These are phyloP conservation scores for Canna indica DNA, from an alignment of 176 grass and related monocot genomes.

Conservation along the genomic window DNA sequence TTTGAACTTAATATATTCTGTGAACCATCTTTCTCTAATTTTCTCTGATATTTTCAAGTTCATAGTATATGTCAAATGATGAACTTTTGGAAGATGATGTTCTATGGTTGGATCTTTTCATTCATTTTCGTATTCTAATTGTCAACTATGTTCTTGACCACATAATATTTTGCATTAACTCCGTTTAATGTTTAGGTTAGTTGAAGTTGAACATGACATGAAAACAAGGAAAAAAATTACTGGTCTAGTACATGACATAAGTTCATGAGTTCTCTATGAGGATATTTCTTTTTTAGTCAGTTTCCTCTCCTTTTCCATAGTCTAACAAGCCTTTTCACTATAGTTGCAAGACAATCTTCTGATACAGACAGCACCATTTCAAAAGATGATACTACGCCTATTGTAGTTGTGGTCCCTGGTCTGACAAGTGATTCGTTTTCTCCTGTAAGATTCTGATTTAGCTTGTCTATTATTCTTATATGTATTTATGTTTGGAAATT, in stretches of 20 bases:
- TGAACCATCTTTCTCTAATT: not conserved
- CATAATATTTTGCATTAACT: no score
- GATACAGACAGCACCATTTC: slow-evolving; percentile 34
- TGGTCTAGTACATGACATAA: no score
- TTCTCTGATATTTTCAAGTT: not conserved
- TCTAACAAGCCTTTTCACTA: no score
- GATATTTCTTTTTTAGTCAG: no score
- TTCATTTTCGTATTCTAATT: not conserved
- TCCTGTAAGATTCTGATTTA: slow-evolving; percentile 53
- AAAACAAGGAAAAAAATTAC: no score
- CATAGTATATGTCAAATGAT: not conserved
- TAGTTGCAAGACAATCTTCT: slow-evolving; percentile 41
- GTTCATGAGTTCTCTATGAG: no score
- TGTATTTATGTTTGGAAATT: not conserved
- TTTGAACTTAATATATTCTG: not conserved
- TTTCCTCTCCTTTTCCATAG: no score
- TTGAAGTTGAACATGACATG: no score
- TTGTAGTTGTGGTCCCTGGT: slow-evolving; percentile 78
- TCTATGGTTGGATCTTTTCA: not conserved
- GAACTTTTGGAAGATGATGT: not conserved
- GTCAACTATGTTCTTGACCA: not conserved
- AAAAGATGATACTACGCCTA: slow-evolving; percentile 64
- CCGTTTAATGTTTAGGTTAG: no score
- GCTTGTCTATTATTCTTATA: slow-evolving; percentile 10
- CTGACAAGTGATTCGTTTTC: slow-evolving; percentile 89